Evolutionary conservation across 371 early-diverging fungal genomes (phyloP).

Genomic region (Syncephalastrum monosporum): DNA sequence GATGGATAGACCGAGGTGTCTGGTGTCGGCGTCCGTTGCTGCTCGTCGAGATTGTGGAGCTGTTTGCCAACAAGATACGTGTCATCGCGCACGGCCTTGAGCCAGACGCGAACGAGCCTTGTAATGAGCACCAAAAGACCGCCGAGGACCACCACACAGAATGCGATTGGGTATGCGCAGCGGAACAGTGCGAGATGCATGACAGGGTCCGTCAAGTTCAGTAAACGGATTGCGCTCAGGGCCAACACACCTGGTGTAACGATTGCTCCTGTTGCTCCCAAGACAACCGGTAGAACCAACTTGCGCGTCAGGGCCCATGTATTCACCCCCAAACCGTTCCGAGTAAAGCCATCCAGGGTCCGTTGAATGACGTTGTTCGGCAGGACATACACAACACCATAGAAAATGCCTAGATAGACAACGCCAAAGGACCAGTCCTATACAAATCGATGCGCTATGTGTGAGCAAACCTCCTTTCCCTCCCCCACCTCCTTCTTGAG

Average conservation of each 20-base stretch:
- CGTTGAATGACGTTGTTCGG: conserved; percentile 44
- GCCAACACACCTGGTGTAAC: conserved; percentile 24
- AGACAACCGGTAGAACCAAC: conserved; percentile 30
- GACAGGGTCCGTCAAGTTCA: conserved; percentile 14
- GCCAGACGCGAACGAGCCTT: conserved; percentile 40
- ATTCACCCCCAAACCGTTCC: conserved; percentile 27
- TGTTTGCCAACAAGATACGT: conserved; percentile 61
- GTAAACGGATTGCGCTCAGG: conserved; percentile 8
- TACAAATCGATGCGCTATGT: neutral
- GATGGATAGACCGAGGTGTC: too few relatives aligned
- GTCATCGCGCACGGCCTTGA: conserved; percentile 57
- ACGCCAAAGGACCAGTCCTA: conserved; percentile 66
- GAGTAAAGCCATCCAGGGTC: conserved; percentile 28
- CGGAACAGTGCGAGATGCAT: conserved; percentile 29
- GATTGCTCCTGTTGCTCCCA: conserved; percentile 16
- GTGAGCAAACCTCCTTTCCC: conserved; percentile 1
- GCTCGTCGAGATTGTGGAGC: conserved; percentile 54
- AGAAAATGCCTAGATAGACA: conserved; percentile 52
- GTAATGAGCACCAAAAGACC: conserved; percentile 7
- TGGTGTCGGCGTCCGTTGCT: too few relatives aligned
- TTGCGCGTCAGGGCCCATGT: conserved; percentile 29
- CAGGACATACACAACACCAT: conserved; percentile 43
- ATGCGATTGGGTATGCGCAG: conserved; percentile 32
- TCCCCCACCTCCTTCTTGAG: neutral
- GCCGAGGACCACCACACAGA: conserved; percentile 14